Evolutionary conservation across 176 grass and related monocot genomes (phyloP).

Genomic region (Cenchrus americanus): DNA sequence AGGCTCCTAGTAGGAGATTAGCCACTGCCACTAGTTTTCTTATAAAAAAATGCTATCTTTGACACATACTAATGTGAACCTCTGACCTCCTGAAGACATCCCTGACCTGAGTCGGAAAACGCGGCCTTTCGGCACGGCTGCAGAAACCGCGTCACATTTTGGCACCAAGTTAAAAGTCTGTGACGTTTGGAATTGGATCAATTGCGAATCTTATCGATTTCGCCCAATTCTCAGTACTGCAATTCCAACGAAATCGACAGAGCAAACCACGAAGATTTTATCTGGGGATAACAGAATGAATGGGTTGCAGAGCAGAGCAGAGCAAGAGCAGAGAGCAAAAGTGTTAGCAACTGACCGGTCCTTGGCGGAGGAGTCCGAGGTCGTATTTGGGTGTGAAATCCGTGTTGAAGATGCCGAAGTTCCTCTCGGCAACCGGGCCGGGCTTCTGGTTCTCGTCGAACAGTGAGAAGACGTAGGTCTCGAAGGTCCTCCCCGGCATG

Average conservation of each 20-base stretch:
- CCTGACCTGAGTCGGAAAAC: not conserved
- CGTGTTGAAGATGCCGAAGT: conserved; percentile 76
- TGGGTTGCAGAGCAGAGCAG: not conserved
- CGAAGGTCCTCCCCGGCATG: conserved; percentile 70
- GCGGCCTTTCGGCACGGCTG: not conserved
- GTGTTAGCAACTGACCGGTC: conserved; percentile 23
- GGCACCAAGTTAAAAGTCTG: not conserved
- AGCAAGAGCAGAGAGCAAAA: no score
- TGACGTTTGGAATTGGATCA: not conserved
- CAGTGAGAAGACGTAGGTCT: conserved; percentile 77
- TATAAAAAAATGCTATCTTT: not conserved
- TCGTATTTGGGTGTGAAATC: conserved; percentile 74
- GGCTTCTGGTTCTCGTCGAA: conserved; percentile 93
- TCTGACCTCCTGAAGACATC: not conserved
- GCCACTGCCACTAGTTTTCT: not conserved
- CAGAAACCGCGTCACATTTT: not conserved
- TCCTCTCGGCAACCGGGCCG: conserved; percentile 63
- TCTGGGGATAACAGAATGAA: no score
- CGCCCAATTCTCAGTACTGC: not conserved
- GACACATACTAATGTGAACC: not conserved
- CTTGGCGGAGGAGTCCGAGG: conserved; percentile 61
- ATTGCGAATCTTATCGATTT: not conserved
- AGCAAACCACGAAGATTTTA: not conserved
- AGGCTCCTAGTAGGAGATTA: not conserved
- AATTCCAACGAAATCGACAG: not conserved